Evolutionary conservation across 225 moss, liverwort and hornwort genomes (phyloP).

Genomic region (Ulota crispa): DNA sequence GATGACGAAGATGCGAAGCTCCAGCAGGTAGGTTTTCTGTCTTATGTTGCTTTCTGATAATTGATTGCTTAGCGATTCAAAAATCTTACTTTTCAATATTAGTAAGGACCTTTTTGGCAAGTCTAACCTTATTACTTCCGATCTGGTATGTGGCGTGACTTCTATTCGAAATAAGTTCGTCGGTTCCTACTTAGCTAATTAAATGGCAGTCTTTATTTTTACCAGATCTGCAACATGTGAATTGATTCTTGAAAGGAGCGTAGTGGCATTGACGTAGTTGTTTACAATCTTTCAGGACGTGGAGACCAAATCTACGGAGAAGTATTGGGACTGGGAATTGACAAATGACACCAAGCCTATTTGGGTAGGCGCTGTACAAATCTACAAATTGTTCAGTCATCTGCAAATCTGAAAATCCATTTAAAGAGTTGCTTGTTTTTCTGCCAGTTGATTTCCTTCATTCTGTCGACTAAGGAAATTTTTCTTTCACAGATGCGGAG

Average conservation of each 20-base stretch:
- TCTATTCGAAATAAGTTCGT: neutral
- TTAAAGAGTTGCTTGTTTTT: slow-evolving; percentile 1
- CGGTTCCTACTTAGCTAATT: neutral
- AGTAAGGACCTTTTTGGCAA: neutral
- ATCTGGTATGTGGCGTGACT: slow-evolving; percentile 1
- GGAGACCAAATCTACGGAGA: slow-evolving; percentile 55
- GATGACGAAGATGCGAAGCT: slow-evolving; percentile 27
- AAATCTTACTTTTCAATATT: neutral
- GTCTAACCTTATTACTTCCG: neutral
- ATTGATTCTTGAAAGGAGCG: slow-evolving; percentile 1
- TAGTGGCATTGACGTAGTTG: slow-evolving; percentile 17
- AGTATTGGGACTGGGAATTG: slow-evolving; percentile 90
- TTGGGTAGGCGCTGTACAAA: slow-evolving; percentile 55
- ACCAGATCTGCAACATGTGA: neutral
- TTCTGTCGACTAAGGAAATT: neutral
- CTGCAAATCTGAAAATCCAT: neutral
- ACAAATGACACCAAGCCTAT: slow-evolving; percentile 91
- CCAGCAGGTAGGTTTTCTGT: slow-evolving; percentile 30
- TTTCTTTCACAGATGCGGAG: slow-evolving; percentile 55
- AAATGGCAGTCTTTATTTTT: neutral
- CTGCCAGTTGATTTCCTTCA: slow-evolving; percentile 9
- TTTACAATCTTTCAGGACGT: slow-evolving; percentile 49
- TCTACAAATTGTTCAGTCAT: slow-evolving; percentile 6
- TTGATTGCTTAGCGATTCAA: slow-evolving; percentile 9
- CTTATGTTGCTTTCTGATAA: neutral